Base-by-base conservation (phyloP, 805 yeast species). In the Hanseniaspora vineae region DNA sequence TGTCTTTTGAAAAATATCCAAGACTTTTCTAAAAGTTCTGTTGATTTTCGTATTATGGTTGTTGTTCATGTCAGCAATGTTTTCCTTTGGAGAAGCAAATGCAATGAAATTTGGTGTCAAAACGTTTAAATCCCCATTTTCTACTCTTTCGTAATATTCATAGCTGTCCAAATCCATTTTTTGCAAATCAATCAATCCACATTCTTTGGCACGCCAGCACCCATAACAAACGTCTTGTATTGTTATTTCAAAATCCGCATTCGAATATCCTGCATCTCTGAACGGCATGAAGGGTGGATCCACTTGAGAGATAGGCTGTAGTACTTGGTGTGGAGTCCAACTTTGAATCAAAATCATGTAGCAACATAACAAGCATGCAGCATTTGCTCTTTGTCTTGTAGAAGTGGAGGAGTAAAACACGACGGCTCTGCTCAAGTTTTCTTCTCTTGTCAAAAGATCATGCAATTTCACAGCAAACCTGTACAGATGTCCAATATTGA, bases 261-360 rank as follows among this genome's bases (percentile, higher is more conserved):
- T 81, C 2, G 96, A 85, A 65, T 92, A 92, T 1, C 98, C 98
- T 1, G 98, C 98, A 64, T 92, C 98, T 62, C 98, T 73, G 66
- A 89, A 92, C 1, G 89, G 84, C 83, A 84, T 89, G 54, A 90
- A 81, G 6, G 97, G 97, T 2, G 95, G 96, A 45, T 84, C 88
- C 6, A 81, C 77, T 64, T 92, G 97, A 1, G 92, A 78, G 47
- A 92, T 76, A 0, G 98, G 98, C 51, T 95, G 97, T 53, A 92
- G 67, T 0, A 89, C 98, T 64, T 92, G 92, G 65, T 92, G 98
- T 0, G 98, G 98, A 1, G 97, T 87, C 98, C 98, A 92, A 13
- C 87, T 81, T 62, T 92, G 98, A 15, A 92, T 90, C 47, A 92
- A 67, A 1, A 92, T 76, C 97, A 92, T 88, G 66, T 92, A 92